These are phyloP conservation scores for Epichloe elymi DNA, from an alignment of 2,329 filamentous ascomycete species.

Conservation along the genomic window DNA sequence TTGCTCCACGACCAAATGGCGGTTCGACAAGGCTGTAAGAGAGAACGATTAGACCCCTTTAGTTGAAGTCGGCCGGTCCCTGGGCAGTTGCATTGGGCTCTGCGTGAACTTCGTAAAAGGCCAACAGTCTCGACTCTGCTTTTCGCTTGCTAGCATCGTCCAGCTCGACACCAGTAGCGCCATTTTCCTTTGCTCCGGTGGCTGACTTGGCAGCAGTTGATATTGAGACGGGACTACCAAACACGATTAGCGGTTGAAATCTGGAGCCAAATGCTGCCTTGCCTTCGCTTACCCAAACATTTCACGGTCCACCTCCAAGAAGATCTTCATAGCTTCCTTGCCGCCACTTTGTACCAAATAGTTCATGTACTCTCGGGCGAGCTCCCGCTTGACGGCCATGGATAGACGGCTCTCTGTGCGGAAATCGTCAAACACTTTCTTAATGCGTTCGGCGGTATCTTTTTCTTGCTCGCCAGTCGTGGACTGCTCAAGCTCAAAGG, in stretches of 20 bases:
- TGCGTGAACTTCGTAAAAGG: slow-evolving; percentile 38
- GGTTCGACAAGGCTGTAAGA: not conserved
- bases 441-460: slow-evolving; percentile 59
- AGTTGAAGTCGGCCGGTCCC: slow-evolving; percentile 40
- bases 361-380: slow-evolving; percentile 66
- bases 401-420: slow-evolving; percentile 60
- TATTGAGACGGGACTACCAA: slow-evolving; percentile 12
- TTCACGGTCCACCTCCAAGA: slow-evolving; percentile 69
- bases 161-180: slow-evolving; percentile 27
- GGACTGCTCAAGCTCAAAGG: slow-evolving; percentile 79
- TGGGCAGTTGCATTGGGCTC: slow-evolving; percentile 33
- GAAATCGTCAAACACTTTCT: slow-evolving; percentile 65
- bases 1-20: not conserved
- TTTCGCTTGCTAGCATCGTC: slow-evolving; percentile 37
- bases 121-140: slow-evolving; percentile 37
- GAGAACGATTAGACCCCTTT: slow-evolving; percentile 7
- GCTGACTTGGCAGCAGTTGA: slow-evolving; percentile 7
- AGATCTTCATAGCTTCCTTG: slow-evolving; percentile 76
- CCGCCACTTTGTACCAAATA: slow-evolving; percentile 75
- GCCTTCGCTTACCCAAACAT: slow-evolving; percentile 58
- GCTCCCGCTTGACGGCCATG: slow-evolving; percentile 53
- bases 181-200: slow-evolving; percentile 31
- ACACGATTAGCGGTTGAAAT: slow-evolving; percentile 1
- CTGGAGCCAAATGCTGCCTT: not conserved
- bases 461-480: slow-evolving; percentile 50